Conservation (phyloP, 2,329 filamentous ascomycete genomes). For the Pseudophaeomoniella oleicola region DNA sequence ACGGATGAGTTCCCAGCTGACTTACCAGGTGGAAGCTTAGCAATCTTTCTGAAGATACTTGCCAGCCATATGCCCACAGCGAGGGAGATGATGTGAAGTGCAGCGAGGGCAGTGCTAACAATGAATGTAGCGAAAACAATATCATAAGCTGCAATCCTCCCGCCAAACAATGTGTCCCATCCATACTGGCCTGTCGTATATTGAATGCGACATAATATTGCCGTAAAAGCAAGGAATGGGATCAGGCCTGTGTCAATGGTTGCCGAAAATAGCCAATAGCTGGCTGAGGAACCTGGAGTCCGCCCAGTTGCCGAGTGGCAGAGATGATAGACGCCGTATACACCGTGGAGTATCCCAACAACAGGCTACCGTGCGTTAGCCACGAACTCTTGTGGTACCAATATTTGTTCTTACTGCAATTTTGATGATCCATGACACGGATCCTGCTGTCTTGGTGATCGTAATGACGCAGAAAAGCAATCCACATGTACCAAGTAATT, state of each 20-base stretch:
- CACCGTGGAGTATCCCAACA: conserved; percentile 54
- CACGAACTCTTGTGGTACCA: no score
- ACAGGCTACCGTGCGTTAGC: conserved; percentile 43
- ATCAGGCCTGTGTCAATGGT: conserved; percentile 55
- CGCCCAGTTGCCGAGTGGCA: conserved; percentile 53
- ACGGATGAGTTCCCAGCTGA: no score
- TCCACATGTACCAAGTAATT: conserved; percentile 55
- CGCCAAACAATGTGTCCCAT: conserved; percentile 57
- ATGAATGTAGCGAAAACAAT: conserved; percentile 57
- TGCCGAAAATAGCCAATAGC: conserved; percentile 75
- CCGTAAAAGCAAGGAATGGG: conserved; percentile 48
- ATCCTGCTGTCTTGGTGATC: conserved; percentile 50
- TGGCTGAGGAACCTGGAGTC: conserved; percentile 66
- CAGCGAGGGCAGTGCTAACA: conserved; percentile 46
- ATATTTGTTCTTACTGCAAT: conserved; percentile 46
- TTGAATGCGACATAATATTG: conserved; percentile 38
- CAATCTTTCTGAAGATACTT: conserved; percentile 68
- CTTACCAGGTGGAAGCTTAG: conserved; percentile 52
- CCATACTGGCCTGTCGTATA: conserved; percentile 25
- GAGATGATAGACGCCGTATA: conserved; percentile 74
- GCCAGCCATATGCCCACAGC: conserved; percentile 60
- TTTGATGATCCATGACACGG: conserved; percentile 61
- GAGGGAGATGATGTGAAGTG: conserved; percentile 57
- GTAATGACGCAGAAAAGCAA: conserved; percentile 64
- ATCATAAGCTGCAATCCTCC: conserved; percentile 38